Conservation (phyloP, 2,329 filamentous ascomycete genomes). For the Stemphylium beticola region DNA sequence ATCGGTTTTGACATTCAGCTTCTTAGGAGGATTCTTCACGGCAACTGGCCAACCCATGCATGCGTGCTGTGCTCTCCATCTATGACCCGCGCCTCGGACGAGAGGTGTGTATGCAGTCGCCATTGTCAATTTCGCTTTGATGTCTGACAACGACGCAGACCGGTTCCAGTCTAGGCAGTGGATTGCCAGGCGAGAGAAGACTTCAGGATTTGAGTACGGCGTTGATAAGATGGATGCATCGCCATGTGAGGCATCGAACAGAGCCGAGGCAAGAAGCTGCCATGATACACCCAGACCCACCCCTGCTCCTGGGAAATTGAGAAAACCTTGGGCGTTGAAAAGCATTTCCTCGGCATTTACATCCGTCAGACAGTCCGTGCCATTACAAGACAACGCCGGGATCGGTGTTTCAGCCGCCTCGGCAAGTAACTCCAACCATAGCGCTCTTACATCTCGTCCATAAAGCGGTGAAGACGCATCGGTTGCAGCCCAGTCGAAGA, state of each 20-base stretch:
- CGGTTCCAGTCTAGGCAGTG: conserved; percentile 46
- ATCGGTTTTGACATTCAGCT: conserved; percentile 29
- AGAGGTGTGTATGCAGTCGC: conserved; percentile 45
- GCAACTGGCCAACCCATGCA: conserved; percentile 53
- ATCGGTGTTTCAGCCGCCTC: conserved; percentile 44
- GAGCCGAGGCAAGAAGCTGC: conserved; percentile 22
- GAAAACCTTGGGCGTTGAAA: conserved; percentile 16
- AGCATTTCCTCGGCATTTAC: conserved; percentile 44
- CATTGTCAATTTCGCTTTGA: conserved; percentile 16
- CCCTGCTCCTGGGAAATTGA: conserved; percentile 4
- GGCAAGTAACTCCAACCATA: conserved; percentile 30
- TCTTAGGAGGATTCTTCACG: conserved; percentile 44
- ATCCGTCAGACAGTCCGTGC: conserved; percentile 20
- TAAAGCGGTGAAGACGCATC: conserved; percentile 40
- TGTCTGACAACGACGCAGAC: not conserved
- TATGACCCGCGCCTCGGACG: conserved; percentile 44
- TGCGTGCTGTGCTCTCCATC: conserved; percentile 43
- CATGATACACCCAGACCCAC: conserved; percentile 2
- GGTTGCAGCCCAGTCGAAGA: conserved; percentile 49
- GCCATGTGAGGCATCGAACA: conserved; percentile 42
- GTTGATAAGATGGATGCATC: conserved; percentile 48
- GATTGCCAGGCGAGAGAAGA: conserved; percentile 41
- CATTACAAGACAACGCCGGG: conserved; percentile 45
- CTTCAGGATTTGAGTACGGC: conserved; percentile 18
- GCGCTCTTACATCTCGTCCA: conserved; percentile 28